Evolutionary conservation across 306 rosid species (phyloP), one percentile per base, ranked within the genome.

Genomic region (Cyclanthera cordifolia): DNA sequence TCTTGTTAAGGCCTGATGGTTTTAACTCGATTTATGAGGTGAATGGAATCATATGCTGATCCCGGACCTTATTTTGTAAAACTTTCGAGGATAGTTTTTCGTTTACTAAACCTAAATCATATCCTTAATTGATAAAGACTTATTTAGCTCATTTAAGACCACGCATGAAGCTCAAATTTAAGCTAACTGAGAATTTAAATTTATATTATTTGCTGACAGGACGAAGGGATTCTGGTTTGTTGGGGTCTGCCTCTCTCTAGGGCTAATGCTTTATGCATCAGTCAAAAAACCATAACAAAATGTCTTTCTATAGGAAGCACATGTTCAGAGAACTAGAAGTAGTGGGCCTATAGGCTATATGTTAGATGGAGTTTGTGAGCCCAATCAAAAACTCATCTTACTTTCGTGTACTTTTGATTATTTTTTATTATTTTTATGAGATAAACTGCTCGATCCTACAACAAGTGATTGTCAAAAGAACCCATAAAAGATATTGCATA

Each of bases 1-100:
- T 48, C 77, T 74, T 16, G 9, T 84, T 57, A 87, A 84, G 69
- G 54, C 85, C n/a, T 85, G 80, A 82, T 69, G 17, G 53, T 41
- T 16, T 39, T 65, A 25, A 14, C 43, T 37, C 4, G 64, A 10
- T 25, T 25, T 15, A 28, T 6, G 11, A 57, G 43, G 39, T 57
- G 41, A 57, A 27, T 28, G 20, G 41, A 57, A 28, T 57, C n/a
- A 5, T 28, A 27, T 25, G 43, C 43, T 37, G 43, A 37, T 37
- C 64, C 34, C 13, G 43, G 64, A 57, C 64, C 16, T 45, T n/a
- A 45, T 37, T 65, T 65, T 65, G 70, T 65, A 65, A 23, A 24
- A 43, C 70, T 43, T 23, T 65, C 6, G 20, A 65, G 37, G 14
- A 39, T 8, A 65, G 30, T 23, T 45, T 64, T 65, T 63, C 32